These are phyloP conservation scores for Leccinum ochraceum DNA, from an alignment of 768 basidiomycete genomes.

Conservation along the genomic window DNA sequence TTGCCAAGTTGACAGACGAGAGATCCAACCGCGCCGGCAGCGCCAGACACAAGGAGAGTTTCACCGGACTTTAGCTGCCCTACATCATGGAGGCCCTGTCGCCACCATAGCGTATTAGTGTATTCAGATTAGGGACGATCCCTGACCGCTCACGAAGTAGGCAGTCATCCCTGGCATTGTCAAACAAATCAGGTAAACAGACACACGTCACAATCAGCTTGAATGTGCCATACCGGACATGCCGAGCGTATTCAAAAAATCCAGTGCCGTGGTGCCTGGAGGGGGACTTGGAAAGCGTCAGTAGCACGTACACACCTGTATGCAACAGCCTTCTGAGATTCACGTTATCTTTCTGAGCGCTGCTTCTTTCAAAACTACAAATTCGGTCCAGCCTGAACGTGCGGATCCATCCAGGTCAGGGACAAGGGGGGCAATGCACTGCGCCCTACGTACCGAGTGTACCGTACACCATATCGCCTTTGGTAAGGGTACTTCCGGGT, in stretches of 20 bases:
- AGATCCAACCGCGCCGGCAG: slow-evolving; percentile 89
- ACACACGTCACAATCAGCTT: neutral
- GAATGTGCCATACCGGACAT: slow-evolving; percentile 51
- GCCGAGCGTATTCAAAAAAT: slow-evolving; percentile 83
- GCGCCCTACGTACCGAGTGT: slow-evolving; percentile 49
- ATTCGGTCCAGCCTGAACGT: slow-evolving; percentile 74
- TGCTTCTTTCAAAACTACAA: slow-evolving; percentile 59
- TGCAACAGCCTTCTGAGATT: slow-evolving; percentile 22
- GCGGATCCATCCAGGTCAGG: neutral
- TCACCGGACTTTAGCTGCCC: slow-evolving; percentile 83
- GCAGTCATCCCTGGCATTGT: slow-evolving; percentile 72
- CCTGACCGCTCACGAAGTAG: slow-evolving; percentile 65
- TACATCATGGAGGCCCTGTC: slow-evolving; percentile 78
- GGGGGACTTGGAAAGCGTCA: slow-evolving; percentile 43
- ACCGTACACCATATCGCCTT: slow-evolving; percentile 72
- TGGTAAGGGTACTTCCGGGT: slow-evolving; percentile 50
- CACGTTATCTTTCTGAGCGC: slow-evolving; percentile 56
- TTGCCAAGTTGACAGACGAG: slow-evolving; percentile 85
- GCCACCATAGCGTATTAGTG: slow-evolving; percentile 4
- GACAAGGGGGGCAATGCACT: neutral
- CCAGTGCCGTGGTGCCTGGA: slow-evolving; percentile 63
- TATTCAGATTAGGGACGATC: neutral
- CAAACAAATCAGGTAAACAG: slow-evolving; percentile 1
- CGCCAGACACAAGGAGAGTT: slow-evolving; percentile 83
- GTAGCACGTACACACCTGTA: neutral